Evolutionary conservation across 2,329 filamentous ascomycete genomes (phyloP).

Genomic region (Pyrenochaeta sp.): DNA sequence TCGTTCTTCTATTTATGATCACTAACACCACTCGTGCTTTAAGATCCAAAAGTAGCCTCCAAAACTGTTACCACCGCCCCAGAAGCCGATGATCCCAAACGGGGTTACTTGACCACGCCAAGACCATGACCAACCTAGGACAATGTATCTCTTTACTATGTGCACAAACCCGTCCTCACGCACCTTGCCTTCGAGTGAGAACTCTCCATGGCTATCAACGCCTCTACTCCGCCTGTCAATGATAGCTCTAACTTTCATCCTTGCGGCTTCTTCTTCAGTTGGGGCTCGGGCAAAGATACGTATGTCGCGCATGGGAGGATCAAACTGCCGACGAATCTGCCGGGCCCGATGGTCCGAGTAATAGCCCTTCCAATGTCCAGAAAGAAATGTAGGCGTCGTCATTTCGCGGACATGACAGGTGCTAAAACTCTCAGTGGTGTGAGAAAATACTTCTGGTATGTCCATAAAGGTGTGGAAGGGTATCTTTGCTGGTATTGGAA

Average conservation of each 20-base stretch:
- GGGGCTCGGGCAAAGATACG: constrained; percentile 9
- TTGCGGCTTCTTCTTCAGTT: constrained; percentile 2
- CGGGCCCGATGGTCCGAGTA: constrained; percentile 21
- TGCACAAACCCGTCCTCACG: constrained; percentile 22
- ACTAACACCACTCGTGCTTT: constrained; percentile 32
- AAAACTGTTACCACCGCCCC: constrained; percentile 19
- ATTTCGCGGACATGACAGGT: constrained; percentile 27
- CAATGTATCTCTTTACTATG: constrained; percentile 24
- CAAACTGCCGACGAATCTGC: constrained; percentile 7
- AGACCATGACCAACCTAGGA: constrained; percentile 10
- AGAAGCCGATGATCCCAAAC: constrained; percentile 35
- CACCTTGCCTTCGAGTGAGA: constrained; percentile 23
- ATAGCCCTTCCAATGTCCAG: constrained; percentile 28
- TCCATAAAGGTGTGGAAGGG: constrained; percentile 22
- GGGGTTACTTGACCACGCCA: constrained; percentile 30
- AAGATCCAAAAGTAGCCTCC: constrained; percentile 40
- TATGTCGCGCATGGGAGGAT: constrained; percentile 23
- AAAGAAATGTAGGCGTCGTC: constrained; percentile 22
- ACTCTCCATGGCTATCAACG: constrained; percentile 21
- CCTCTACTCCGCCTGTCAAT: constrained; percentile 22
- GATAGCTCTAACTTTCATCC: constrained; percentile 2
- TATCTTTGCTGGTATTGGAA: constrained; percentile 23
- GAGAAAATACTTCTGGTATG: constrained; percentile 19
- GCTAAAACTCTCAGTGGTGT: constrained; percentile 12
- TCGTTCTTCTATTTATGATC: neutral